Evolutionary conservation across 169 alveolate genomes (phyloP).

Genomic region (Theileria annulata): DNA sequence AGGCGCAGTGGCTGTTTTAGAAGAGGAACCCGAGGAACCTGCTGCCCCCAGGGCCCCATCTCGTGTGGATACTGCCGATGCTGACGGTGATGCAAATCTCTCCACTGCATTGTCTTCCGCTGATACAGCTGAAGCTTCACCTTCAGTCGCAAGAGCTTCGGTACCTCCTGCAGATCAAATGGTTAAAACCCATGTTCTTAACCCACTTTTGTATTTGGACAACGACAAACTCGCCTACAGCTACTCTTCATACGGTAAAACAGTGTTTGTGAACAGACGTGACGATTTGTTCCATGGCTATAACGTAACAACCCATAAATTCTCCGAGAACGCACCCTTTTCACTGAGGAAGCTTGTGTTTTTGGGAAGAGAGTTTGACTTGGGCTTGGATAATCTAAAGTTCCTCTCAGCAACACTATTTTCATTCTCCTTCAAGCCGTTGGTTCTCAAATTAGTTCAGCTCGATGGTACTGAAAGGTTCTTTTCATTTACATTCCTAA

Average conservation of each 20-base stretch:
- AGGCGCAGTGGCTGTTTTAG: conserved; percentile 5
- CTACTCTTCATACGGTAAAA: conserved; percentile 15
- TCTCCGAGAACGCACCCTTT: neutral
- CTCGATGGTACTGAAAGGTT: conserved; percentile 1
- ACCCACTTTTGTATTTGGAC: neutral
- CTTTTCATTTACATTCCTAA: neutral
- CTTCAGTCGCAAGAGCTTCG: neutral
- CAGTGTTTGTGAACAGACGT: conserved; percentile 2
- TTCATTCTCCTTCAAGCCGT: neutral
- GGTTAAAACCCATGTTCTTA: neutral
- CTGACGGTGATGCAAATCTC: neutral
- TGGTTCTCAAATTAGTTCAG: conserved; percentile 1
- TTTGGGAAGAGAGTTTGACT: conserved; percentile 15
- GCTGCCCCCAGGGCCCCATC: conserved; percentile 3
- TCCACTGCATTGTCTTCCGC: neutral
- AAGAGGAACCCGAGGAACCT: neutral
- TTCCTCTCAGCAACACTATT: conserved; percentile 11
- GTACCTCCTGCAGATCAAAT: neutral
- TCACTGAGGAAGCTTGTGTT: conserved; percentile 3
- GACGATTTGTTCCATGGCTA: conserved; percentile 8
- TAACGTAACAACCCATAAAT: conserved; percentile 4
- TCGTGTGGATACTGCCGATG: neutral
- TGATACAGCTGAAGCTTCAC: neutral
- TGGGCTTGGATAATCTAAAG: neutral
- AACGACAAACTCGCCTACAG: conserved; percentile 7